phyloP scores from a whole-genome alignment of 139 green algal genomes.

The Chlamydomonas sp. region DNA sequence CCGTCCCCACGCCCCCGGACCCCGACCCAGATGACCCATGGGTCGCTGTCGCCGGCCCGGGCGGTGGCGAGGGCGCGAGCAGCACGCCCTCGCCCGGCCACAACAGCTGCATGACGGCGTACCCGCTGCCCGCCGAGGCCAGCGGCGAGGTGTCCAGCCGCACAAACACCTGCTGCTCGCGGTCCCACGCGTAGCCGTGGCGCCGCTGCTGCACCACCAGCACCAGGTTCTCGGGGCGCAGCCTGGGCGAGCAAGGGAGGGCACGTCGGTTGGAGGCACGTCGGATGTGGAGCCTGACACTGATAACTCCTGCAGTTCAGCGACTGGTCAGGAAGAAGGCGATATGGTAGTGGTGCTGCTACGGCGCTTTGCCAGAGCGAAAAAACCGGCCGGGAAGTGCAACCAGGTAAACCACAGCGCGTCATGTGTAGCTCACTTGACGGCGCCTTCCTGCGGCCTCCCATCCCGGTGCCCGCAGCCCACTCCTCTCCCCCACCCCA shows the following conservation, averaged over 20 bases:
- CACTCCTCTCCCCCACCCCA: not conserved
- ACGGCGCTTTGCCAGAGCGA: too few relatives aligned
- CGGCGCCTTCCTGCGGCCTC: too few relatives aligned
- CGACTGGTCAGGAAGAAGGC: not conserved
- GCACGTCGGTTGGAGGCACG: not conserved
- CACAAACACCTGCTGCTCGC: not conserved
- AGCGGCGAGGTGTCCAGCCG: not conserved
- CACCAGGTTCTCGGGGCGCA: slow-evolving; percentile 39
- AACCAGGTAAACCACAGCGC: too few relatives aligned
- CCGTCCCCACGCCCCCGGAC: not conserved
- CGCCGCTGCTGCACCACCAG: slow-evolving; percentile 32
- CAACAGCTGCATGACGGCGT: slow-evolving; percentile 43
- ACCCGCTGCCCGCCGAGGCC: slow-evolving; percentile 28
- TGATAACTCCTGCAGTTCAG: not conserved
- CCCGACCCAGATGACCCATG: not conserved
- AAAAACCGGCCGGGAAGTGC: too few relatives aligned
- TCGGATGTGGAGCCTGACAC: not conserved
- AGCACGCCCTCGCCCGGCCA: slow-evolving; percentile 17
- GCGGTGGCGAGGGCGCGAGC: not conserved
- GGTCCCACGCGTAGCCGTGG: slow-evolving; percentile 27
- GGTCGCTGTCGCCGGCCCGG: not conserved
- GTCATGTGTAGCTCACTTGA: too few relatives aligned
- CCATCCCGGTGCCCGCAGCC: not conserved
- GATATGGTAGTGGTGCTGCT: too few relatives aligned
- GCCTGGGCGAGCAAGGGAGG: slow-evolving; percentile 2